Conservation (phyloP, 2,329 filamentous ascomycete species). For the Chrysoporthe deuterocubensis region DNA sequence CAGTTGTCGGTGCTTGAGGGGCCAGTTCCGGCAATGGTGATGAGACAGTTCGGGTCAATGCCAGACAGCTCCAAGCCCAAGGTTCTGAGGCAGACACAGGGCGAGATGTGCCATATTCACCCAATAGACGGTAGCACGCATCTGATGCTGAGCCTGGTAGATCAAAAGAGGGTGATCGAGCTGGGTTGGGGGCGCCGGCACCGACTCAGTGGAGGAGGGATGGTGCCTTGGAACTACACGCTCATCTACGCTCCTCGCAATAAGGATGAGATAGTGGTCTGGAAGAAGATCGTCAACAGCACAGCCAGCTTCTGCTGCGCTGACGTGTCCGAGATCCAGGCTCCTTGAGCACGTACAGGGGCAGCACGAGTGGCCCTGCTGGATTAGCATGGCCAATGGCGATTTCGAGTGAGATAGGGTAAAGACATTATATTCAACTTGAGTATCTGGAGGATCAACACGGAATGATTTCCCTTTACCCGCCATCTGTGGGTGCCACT, state of each 20-base stretch:
- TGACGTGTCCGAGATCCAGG: constrained; percentile 16
- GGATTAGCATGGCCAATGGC: neutral
- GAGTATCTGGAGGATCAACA: neutral
- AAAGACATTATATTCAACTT: neutral
- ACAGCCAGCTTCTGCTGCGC: constrained; percentile 25
- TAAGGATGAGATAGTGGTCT: constrained; percentile 40
- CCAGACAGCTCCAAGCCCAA: constrained; percentile 15
- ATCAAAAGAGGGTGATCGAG: constrained; percentile 41
- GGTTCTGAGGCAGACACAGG: constrained; percentile 28
- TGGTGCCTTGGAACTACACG: constrained; percentile 43
- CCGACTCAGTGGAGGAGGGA: constrained; percentile 36
- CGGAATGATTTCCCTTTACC: neutral
- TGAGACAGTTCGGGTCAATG: constrained; percentile 30
- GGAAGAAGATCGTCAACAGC: constrained; percentile 34
- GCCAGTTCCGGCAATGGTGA: constrained; percentile 36
- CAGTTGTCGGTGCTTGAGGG: constrained; percentile 40
- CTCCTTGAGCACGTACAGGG: constrained; percentile 1
- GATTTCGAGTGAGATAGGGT: neutral
- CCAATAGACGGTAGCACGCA: constrained; percentile 44
- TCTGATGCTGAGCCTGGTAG: constrained; percentile 41
- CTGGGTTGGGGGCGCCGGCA: constrained; percentile 48
- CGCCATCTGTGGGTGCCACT: neutral
- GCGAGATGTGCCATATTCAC: constrained; percentile 47
- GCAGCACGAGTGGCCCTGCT: too few relatives aligned
- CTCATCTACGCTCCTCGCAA: constrained; percentile 47